Base-by-base conservation (phyloP, 176 grass and related monocot species). In the Chloris gayana region DNA sequence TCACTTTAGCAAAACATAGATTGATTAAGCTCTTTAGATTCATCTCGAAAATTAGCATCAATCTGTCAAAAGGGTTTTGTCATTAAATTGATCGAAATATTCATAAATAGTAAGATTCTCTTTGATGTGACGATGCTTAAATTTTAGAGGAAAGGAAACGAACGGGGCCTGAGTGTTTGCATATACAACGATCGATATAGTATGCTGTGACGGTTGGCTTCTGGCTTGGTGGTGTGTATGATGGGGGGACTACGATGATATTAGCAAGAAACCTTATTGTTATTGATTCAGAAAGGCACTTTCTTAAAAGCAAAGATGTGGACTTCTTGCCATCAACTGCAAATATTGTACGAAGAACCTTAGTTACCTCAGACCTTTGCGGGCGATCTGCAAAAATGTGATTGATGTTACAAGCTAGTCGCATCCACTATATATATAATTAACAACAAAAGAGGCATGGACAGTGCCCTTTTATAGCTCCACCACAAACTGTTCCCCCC, bases 291-390 rank as follows among this genome's bases (percentile, higher is more conserved):
- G 32, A 29, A 26, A 14, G 22, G 54, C 7, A 58, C 8, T 58
- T 58, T n/a, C n/a, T 58, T 3, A 58, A 57, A 58, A 25, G 7
- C 7, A n/a, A 58, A 24, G 2, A n/a, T 58, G 54, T 24, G 22
- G 9, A 22, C 54, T 6, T 58, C 7, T 58, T 24, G 41, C 25
- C 18, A 22, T 5, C 1, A 47, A 12, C 60, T 50, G 34, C 19
- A 49, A 77, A 31, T 32, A 53, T 50, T 15, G 24, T 2, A 45
- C 26, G 33, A 51, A 3, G 13, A 46, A 62, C 7, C 0, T 46
- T 7, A 47, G 12, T 80, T 62, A 82, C 79, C 73, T 77, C 41
- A 66, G 31, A 51, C 49, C 76, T 22, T 78, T 46, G 18, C 19
- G 19, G 6, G 22, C 14, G 51, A 54, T 54, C 19, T n/a, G 24